Percentiles rank a stretch among this genome's conserved stretches.
phyloP scores from a whole-genome alignment of 352 stramenopile species.

The Phytopythium chamaehyphon region DNA sequence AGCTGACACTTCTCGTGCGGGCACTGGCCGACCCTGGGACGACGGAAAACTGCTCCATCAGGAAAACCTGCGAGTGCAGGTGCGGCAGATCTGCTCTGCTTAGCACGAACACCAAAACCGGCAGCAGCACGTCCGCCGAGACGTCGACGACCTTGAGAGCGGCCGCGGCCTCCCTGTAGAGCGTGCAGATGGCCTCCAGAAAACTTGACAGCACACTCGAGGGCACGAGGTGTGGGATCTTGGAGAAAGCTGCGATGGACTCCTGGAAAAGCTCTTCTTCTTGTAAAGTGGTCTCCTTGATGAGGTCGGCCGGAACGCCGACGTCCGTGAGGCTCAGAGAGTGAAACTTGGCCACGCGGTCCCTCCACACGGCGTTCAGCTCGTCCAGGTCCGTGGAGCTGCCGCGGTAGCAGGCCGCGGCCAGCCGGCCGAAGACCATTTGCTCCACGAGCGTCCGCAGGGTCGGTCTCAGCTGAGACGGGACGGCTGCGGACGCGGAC shows the following conservation, averaged over 20 bases:
- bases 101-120: constrained; percentile 70
- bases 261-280: constrained; percentile 31
- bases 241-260: constrained; percentile 67
- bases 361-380: constrained; percentile 61
- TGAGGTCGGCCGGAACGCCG: constrained; percentile 40
- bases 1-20: neutral
- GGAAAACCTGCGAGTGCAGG: constrained; percentile 70
- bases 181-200: constrained; percentile 53
- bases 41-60: constrained; percentile 79
- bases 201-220: constrained; percentile 59
- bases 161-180: constrained; percentile 61
- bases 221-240: constrained; percentile 65
- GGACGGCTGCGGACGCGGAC: constrained; percentile 23
- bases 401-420: constrained; percentile 53
- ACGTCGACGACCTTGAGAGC: constrained; percentile 46
- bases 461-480: constrained; percentile 14
- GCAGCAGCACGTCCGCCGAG: constrained; percentile 75
- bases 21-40: neutral
- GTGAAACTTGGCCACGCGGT: constrained; percentile 41
- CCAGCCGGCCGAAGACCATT: constrained; percentile 72
- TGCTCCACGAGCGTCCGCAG: constrained; percentile 63
- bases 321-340: constrained; percentile 48
- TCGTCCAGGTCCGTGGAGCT: constrained; percentile 58
- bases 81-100: constrained; percentile 63
- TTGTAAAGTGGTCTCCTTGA: constrained; percentile 6